Evolutionary conservation across 2,329 filamentous ascomycete species (phyloP), one percentile per base, ranked within the genome.

Genomic region (Teratosphaeriaceae sp.): DNA sequence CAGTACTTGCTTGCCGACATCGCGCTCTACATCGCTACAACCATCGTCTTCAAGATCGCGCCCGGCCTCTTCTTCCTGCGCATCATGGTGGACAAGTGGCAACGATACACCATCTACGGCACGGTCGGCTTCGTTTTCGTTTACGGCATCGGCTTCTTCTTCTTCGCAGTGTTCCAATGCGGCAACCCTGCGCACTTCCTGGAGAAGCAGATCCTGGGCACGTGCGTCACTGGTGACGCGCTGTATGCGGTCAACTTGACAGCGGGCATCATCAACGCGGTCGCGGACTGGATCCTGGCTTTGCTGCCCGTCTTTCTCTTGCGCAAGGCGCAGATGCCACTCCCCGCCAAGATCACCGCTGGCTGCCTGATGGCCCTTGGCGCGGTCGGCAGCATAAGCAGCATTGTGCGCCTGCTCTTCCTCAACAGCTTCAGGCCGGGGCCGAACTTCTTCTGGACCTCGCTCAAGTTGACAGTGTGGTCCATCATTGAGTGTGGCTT

Each of bases 11-110:
- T 58, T 15, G 46, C 63, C 1, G 57, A 60, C 33, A 64, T 70
- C 43, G 56, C 54, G 11, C 56, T 65, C 2, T 70, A 70, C 45
- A 48, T 68, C 27, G 43, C 63, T n/a, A 60, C 65, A 0, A 63
- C 67, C 47, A 62, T 67, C 45, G 49, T 63, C 13, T 50, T 70
- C 45, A 72, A 72, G 48, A 61, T 70, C 18, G 70, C 69, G 2
- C 51, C 72, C 4, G 66, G 61, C 6, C 51, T 71, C 26, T 70
- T 71, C 55, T 69, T 70, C 52, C 57, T 66, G 8, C 65, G 69
- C 2, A 65, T 71, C 36, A 58, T 70, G n/a, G 57, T 51, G 13
- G 56, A 61, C 26, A 43, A 38, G 15, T 69, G 65, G 63, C 68
- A 72, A 26, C 52, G 53, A 20, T 44, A 48, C 23, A 49, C 52